Evolutionary conservation across 768 basidiomycete species (phyloP).

Genomic region (Termitomyces sp.): DNA sequence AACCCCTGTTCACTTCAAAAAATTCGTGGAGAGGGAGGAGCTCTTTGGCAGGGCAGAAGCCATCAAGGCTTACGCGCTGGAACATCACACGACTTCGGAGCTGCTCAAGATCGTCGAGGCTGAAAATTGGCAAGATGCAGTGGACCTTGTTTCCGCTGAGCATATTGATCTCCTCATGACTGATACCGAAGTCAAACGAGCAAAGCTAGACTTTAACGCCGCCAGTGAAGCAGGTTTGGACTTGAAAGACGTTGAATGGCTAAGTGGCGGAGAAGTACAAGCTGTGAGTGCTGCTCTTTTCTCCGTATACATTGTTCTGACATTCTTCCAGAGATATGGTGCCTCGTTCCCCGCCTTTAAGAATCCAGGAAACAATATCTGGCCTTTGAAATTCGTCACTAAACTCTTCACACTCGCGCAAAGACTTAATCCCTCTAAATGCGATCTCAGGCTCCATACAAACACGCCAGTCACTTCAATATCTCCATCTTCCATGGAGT

Average conservation of each 20-base stretch:
- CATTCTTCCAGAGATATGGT: constrained; percentile 30
- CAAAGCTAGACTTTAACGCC: constrained; percentile 41
- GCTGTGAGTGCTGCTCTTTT: constrained; percentile 29
- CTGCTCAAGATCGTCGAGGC: constrained; percentile 45
- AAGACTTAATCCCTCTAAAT: constrained; percentile 13
- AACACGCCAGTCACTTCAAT: constrained; percentile 62
- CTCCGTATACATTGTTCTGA: background rate
- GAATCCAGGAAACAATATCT: constrained; percentile 58
- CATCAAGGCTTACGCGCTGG: constrained; percentile 43
- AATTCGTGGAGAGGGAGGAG: constrained; percentile 33
- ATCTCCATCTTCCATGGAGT: constrained; percentile 6
- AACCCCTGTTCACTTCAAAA: constrained; percentile 40
- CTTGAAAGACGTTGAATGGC: constrained; percentile 36
- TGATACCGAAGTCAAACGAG: constrained; percentile 31
- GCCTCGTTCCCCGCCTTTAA: constrained; percentile 46
- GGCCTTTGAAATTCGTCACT: constrained; percentile 76
- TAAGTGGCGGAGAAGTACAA: constrained; percentile 40
- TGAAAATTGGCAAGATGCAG: constrained; percentile 34
- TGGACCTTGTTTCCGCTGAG: constrained; percentile 60
- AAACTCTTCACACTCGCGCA: constrained; percentile 46
- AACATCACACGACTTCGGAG: constrained; percentile 45
- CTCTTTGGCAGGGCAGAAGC: constrained; percentile 51
- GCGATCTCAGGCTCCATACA: constrained; percentile 56
- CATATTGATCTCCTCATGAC: constrained; percentile 47
- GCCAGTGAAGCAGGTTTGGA: constrained; percentile 50